Percentiles rank a stretch among this genome's conserved stretches.
Conservation (phyloP, 495 filamentous ascomycete species). For the Oidiodendron maius region DNA sequence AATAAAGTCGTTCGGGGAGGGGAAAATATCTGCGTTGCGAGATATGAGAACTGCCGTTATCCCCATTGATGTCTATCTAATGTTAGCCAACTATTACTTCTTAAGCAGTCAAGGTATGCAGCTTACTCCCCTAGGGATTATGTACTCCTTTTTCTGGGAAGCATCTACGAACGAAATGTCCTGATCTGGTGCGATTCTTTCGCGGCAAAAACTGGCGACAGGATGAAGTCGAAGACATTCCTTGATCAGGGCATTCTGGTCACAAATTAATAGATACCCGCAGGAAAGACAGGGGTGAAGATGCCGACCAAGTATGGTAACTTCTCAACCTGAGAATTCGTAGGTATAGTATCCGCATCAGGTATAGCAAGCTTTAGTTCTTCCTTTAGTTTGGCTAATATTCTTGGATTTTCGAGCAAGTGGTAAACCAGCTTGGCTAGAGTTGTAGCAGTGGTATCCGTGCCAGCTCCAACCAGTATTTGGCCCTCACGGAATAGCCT, state of each 20-base stretch:
- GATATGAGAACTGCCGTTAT: constrained; percentile 17
- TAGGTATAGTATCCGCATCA: neutral
- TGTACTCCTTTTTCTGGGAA: neutral
- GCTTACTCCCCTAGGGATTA: constrained; percentile 2
- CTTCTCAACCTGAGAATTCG: constrained; percentile 23
- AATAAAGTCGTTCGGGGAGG: constrained; percentile 36
- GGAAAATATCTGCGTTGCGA: constrained; percentile 35
- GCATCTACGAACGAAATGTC: neutral
- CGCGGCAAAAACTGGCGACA: constrained; percentile 24
- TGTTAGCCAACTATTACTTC: neutral
- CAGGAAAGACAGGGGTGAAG: neutral
- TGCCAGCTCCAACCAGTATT: constrained; percentile 26
- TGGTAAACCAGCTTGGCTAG: constrained; percentile 26
- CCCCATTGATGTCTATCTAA: constrained; percentile 33
- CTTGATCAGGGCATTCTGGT: constrained; percentile 9
- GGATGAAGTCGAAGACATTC: constrained; percentile 15
- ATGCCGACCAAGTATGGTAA: constrained; percentile 10
- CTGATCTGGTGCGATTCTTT: constrained; percentile 27
- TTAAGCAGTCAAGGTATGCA: neutral
- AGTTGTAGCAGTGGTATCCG: constrained; percentile 20
- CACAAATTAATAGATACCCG: too few species aligned
- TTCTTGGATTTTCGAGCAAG: constrained; percentile 21
- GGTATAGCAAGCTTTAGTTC: constrained; percentile 20
- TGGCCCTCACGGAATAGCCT: constrained; percentile 21
- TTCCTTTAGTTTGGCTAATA: constrained; percentile 20